Evolutionary conservation across 805 yeast genomes (phyloP).

Genomic region (Starmerella stellata): DNA sequence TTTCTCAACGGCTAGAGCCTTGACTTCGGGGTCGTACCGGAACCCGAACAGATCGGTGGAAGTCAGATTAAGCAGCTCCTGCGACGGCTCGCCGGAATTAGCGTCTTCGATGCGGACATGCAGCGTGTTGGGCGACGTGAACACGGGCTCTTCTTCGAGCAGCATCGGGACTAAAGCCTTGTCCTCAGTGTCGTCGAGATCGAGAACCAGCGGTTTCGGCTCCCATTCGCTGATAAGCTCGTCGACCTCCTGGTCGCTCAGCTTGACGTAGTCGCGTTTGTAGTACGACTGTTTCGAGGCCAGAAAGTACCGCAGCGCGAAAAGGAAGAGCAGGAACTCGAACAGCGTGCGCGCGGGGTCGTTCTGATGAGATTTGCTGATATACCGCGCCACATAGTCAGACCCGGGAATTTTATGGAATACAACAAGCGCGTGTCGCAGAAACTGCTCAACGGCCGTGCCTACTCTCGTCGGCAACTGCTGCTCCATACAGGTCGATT

Average conservation of each 20-base stretch:
- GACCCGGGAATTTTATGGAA: conserved; percentile 26
- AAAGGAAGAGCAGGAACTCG: conserved; percentile 56
- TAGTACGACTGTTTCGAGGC: conserved; percentile 61
- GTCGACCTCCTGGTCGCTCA: conserved; percentile 43
- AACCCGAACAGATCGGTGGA: conserved; percentile 55
- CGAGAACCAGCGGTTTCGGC: conserved; percentile 63
- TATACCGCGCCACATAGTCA: conserved; percentile 35
- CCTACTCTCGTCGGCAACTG: conserved; percentile 15
- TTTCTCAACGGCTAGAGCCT: conserved; percentile 36
- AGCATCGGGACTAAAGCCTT: conserved; percentile 25
- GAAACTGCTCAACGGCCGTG: conserved; percentile 13
- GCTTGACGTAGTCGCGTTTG: conserved; percentile 48
- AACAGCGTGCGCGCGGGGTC: conserved; percentile 82
- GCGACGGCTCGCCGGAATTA: too few relatives aligned
- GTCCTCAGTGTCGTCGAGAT: conserved; percentile 37
- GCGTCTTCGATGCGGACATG: conserved; percentile 20
- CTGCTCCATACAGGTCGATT: too few relatives aligned
- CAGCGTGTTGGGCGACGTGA: conserved; percentile 36
- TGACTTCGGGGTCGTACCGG: conserved; percentile 32
- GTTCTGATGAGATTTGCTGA: conserved; percentile 70
- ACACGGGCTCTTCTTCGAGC: conserved; percentile 42
- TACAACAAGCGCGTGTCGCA: conserved; percentile 8
- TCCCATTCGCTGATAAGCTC: conserved; percentile 79
- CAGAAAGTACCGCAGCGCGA: conserved; percentile 69
- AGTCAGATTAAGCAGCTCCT: conserved; percentile 43